Evolutionary conservation across 495 filamentous ascomycete genomes (phyloP).

Genomic region (Hyaloscypha bicolor): DNA sequence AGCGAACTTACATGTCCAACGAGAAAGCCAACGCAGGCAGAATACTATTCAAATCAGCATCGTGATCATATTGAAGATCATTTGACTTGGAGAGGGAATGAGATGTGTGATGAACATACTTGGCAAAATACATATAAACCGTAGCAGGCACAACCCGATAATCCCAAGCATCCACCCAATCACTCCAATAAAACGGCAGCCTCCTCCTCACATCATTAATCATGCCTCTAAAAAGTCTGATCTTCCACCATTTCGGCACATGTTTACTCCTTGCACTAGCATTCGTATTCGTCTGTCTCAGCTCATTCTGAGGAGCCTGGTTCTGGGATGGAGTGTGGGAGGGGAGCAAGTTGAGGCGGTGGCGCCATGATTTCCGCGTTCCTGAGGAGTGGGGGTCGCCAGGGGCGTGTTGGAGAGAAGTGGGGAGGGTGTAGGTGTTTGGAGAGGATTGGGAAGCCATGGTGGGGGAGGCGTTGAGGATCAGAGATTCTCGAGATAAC

Average conservation of each 20-base stretch:
- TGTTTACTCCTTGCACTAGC: constrained; percentile 24
- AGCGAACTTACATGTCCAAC: constrained; percentile 68
- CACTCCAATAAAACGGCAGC: constrained; percentile 73
- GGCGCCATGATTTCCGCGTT: constrained; percentile 23
- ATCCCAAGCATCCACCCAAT: constrained; percentile 84
- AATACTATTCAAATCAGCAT: constrained; percentile 53
- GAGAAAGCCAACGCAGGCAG: constrained; percentile 82
- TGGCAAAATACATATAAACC: constrained; percentile 90
- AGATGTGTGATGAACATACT: constrained; percentile 50
- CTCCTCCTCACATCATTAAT: constrained; percentile 71
- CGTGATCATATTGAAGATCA: not conserved
- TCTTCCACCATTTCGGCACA: constrained; percentile 32
- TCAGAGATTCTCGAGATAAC: not conserved
- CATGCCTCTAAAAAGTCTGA: constrained; percentile 56
- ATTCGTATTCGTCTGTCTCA: constrained; percentile 10
- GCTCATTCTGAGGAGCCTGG: not conserved
- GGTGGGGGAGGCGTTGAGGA: not conserved
- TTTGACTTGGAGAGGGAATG: not conserved
- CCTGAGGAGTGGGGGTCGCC: not conserved
- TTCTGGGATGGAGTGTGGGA: not conserved
- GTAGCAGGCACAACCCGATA: constrained; percentile 82
- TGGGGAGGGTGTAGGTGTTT: constrained; percentile 27
- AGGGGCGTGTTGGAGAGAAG: constrained; percentile 12
- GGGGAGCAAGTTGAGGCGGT: constrained; percentile 17
- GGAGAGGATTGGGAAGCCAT: constrained; percentile 21